Evolutionary conservation across 176 grass and related monocot genomes (phyloP).

Genomic region (Dactylis glomerata): DNA sequence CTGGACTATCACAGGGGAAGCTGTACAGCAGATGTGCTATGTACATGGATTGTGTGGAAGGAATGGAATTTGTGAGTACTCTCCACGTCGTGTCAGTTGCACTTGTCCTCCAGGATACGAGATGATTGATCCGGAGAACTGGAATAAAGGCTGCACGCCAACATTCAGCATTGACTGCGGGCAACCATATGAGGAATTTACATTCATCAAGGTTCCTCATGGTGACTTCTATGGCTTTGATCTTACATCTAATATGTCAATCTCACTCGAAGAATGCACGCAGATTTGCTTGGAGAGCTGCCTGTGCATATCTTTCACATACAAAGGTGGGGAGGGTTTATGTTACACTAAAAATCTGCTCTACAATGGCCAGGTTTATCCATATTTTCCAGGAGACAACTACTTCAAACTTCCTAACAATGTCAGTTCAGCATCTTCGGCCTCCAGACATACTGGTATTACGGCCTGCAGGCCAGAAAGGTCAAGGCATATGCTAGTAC

Average conservation of each 20-base stretch:
- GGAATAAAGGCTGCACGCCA: constrained; percentile 62
- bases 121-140: constrained; percentile 47
- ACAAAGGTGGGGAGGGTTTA: constrained; percentile 41
- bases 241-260: constrained; percentile 16
- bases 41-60: constrained; percentile 75
- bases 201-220: constrained; percentile 42
- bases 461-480: constrained; percentile 34
- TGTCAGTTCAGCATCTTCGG: constrained; percentile 18
- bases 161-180: constrained; percentile 38
- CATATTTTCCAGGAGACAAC: constrained; percentile 46
- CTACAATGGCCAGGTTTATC: constrained; percentile 62
- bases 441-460: constrained; percentile 21
- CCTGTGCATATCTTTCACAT: constrained; percentile 55
- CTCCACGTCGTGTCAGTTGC: constrained; percentile 25
- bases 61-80: constrained; percentile 67
- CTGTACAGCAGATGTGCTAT: constrained; percentile 36
- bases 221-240: constrained; percentile 77
- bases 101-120: constrained; percentile 60
- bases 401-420: constrained; percentile 65
- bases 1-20: constrained; percentile 50
- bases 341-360: constrained; percentile 64
- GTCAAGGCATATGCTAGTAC: constrained; percentile 11
- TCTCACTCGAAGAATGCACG: constrained; percentile 51
- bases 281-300: constrained; percentile 44
- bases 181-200: constrained; percentile 10